Percentiles rank a stretch among this genome's conserved stretches.
Evolutionary conservation across 768 basidiomycete genomes (phyloP).

Genomic region (Collybia sordida): DNA sequence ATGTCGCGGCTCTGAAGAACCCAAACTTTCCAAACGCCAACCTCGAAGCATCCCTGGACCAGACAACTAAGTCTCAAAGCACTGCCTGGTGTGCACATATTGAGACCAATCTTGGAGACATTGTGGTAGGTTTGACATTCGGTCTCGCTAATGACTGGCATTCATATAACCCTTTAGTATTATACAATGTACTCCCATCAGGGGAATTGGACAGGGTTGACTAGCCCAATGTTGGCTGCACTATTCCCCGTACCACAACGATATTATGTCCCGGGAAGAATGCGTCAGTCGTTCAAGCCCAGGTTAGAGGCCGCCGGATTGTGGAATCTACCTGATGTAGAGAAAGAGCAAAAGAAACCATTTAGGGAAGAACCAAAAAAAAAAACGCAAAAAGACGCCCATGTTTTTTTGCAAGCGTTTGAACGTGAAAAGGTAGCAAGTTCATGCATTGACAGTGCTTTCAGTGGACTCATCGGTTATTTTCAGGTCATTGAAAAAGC

Average conservation of each 20-base stretch:
- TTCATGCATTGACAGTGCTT: background rate
- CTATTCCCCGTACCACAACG: constrained; percentile 66
- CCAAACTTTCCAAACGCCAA: constrained; percentile 28
- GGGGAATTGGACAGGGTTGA: constrained; percentile 62
- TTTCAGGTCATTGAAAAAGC: constrained; percentile 60
- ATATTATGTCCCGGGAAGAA: constrained; percentile 69
- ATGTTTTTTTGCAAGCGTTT: constrained; percentile 54
- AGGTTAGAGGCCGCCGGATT: constrained; percentile 64
- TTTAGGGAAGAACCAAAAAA: constrained; percentile 33
- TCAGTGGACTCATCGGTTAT: background rate
- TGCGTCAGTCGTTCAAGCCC: constrained; percentile 54
- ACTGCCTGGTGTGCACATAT: constrained; percentile 67
- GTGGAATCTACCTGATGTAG: constrained; percentile 49
- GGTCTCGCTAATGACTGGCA: background rate
- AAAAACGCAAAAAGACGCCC: constrained; percentile 28
- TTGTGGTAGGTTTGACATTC: constrained; percentile 53
- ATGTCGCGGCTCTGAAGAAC: constrained; percentile 52
- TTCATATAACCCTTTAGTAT: constrained; percentile 40
- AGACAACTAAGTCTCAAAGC: constrained; percentile 49
- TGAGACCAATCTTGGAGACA: constrained; percentile 64
- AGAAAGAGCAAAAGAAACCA: constrained; percentile 43
- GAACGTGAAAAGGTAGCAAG: constrained; percentile 59
- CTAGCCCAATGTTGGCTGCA: constrained; percentile 51
- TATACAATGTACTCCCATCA: constrained; percentile 61
- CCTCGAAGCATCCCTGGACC: constrained; percentile 48